Conservation (phyloP, 352 stramenopile species). For the Globisporangium paroecandrum region DNA sequence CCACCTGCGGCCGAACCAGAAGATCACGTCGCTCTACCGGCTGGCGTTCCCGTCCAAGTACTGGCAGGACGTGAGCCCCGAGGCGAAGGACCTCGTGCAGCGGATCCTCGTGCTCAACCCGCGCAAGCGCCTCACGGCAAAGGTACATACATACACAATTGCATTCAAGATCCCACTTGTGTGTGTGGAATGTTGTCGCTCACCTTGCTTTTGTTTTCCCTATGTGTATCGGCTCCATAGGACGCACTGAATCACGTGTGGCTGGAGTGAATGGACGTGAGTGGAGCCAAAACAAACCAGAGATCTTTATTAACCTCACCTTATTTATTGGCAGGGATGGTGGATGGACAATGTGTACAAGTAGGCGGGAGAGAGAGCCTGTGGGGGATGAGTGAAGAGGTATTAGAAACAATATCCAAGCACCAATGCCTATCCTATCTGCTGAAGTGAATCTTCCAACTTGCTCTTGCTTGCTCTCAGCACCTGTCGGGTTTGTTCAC, state of each 20-base stretch:
- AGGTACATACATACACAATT: slow-evolving; percentile 8
- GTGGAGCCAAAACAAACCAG: not conserved
- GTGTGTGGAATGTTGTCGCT: not conserved
- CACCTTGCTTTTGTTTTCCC: not conserved
- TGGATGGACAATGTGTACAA: not conserved
- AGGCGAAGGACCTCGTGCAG: slow-evolving; percentile 55
- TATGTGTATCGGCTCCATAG: slow-evolving; percentile 2
- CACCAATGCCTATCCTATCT: not conserved
- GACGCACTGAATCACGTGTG: slow-evolving; percentile 58
- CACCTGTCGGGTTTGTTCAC: not conserved
- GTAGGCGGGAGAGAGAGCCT: not conserved
- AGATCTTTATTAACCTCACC: slow-evolving; percentile 8
- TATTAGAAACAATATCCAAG: not conserved
- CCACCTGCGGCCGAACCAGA: slow-evolving; percentile 55
- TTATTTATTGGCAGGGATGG: slow-evolving; percentile 3
- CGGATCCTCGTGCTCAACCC: slow-evolving; percentile 64
- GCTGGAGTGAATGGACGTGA: slow-evolving; percentile 21
- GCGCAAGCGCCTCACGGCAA: slow-evolving; percentile 38
- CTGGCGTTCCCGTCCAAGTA: slow-evolving; percentile 75
- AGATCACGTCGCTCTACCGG: slow-evolving; percentile 57
- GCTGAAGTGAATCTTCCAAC: not conserved
- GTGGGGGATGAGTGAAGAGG: not conserved
- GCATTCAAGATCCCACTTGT: not conserved
- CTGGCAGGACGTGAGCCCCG: slow-evolving; percentile 58
- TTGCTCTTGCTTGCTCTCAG: not conserved